Conservation (phyloP, 768 basidiomycete species). For the Glaciozyma antarctica region DNA sequence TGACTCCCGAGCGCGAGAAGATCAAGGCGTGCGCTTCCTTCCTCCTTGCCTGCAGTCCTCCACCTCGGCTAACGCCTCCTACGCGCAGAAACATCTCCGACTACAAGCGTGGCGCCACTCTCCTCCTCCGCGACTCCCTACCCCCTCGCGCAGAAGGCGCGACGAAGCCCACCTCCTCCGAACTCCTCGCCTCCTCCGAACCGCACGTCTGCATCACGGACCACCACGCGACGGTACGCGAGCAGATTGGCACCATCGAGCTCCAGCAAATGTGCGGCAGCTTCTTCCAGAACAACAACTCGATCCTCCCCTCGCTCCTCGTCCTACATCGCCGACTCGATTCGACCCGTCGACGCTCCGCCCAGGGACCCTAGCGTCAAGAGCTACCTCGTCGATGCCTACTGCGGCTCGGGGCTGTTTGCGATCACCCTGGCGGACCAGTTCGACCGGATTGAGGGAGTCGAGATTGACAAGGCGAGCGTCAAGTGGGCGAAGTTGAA, state of each 20-base stretch:
- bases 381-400: constrained; percentile 90
- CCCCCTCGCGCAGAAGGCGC: constrained; percentile 30
- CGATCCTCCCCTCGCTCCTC: constrained; percentile 74
- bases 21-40: constrained; percentile 59
- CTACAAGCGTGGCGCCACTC: constrained; percentile 79
- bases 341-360: constrained; percentile 36
- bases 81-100: constrained; percentile 57
- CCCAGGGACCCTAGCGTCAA: constrained; percentile 21
- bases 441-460: constrained; percentile 71
- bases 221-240: constrained; percentile 69
- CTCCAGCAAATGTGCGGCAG: constrained; percentile 77
- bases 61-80: neutral
- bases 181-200: constrained; percentile 25
- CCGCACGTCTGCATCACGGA: constrained; percentile 70
- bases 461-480: constrained; percentile 59
- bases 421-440: constrained; percentile 67
- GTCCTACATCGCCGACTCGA: constrained; percentile 67
- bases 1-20: constrained; percentile 53
- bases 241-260: constrained; percentile 65
- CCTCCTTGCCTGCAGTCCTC: neutral
- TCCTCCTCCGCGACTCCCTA: constrained; percentile 80
- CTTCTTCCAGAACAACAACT: constrained; percentile 99
- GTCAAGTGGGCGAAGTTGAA: constrained; percentile 42
- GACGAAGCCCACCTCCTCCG: constrained; percentile 22
- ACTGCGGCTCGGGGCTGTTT: constrained; percentile 68